These are phyloP conservation scores for Sclerotinia spermophila DNA, from an alignment of 2,329 filamentous ascomycete genomes.

Conservation along the genomic window DNA sequence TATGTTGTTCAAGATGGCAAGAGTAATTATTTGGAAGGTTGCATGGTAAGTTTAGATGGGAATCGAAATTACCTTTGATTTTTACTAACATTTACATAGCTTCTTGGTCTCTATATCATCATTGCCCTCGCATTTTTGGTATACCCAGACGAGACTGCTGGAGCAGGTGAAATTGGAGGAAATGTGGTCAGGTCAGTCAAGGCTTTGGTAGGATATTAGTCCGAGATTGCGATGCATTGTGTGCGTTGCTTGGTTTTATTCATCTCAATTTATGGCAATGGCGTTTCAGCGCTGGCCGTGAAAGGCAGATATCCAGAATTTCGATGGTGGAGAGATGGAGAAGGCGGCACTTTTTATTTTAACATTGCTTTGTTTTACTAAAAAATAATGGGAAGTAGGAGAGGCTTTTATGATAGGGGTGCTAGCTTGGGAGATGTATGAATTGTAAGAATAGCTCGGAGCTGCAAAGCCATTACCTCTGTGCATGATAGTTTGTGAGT, in stretches of 20 bases:
- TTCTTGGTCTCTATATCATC: conserved; percentile 48
- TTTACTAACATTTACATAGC: conserved; percentile 46
- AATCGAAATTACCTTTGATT: neutral
- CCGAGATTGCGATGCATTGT: neutral
- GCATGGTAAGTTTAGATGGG: conserved; percentile 47
- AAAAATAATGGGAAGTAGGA: neutral
- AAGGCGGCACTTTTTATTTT: neutral
- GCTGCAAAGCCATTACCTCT: neutral
- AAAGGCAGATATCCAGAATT: neutral
- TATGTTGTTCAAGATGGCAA: conserved; percentile 77
- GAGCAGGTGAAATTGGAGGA: conserved; percentile 1
- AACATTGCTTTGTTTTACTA: neutral
- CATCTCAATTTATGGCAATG: neutral
- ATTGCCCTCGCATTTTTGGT: conserved; percentile 59
- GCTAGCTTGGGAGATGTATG: neutral
- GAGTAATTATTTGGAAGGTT: conserved; percentile 81
- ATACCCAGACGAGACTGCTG: conserved; percentile 49
- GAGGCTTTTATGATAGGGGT: neutral
- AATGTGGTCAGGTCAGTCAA: conserved; percentile 16
- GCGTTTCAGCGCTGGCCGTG: conserved; percentile 13
- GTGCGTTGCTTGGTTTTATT: neutral
- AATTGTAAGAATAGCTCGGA: conserved; percentile 2
- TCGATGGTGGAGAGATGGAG: neutral
- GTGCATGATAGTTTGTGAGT: conserved; percentile 1
- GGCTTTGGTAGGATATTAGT: conserved; percentile 18